Base-by-base conservation (phyloP, 306 rosid species). In the Senna siamea region DNA sequence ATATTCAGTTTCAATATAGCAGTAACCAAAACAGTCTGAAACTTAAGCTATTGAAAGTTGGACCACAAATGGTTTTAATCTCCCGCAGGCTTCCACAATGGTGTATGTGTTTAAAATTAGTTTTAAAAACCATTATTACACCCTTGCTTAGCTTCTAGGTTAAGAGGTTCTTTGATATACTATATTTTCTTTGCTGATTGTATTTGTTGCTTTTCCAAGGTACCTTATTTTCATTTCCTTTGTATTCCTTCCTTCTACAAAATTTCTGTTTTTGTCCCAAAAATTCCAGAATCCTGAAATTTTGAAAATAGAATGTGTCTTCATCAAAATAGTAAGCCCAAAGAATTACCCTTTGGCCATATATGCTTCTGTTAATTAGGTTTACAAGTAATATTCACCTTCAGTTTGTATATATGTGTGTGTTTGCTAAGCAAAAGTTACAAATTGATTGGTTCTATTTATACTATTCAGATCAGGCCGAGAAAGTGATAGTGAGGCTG, bases 401-500 rank as follows among this genome's bases (percentile, higher is more conserved):
- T 51, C 18, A 46, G 70, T 15, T 51, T 69, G 15, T 67, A 48
- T 22, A 72, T 65, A 66, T 75, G 38, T 34, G 5, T 30, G 58
- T 15, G 20, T 28, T 22, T 14, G 12, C 37, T 53, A 52, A 18
- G 53, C 58, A 44, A 40, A 66, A 54, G 44, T 73, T 84, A 78
- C 76, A 15, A 35, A 69, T 47, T 78, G 47, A 67, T 66, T 67
- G 20, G 32, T 73, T 77, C 43, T 69, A 48, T 43, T 73, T 76
- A 66, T 78, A 40, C 77, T 78, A 14, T 89, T 15, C 80, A 93
- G 98, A 73, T 97, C 94, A 52, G 98, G 75, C 69, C 87, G 96
- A 70, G 97, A 88, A 84, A 93, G 98, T 82, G 98, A 93, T 74
- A 93, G 97, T 84, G 98, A 93, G 82, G 96, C 97, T 22, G 98